Base-by-base conservation (phyloP, 768 basidiomycete species). In the Inosperma sp. region DNA sequence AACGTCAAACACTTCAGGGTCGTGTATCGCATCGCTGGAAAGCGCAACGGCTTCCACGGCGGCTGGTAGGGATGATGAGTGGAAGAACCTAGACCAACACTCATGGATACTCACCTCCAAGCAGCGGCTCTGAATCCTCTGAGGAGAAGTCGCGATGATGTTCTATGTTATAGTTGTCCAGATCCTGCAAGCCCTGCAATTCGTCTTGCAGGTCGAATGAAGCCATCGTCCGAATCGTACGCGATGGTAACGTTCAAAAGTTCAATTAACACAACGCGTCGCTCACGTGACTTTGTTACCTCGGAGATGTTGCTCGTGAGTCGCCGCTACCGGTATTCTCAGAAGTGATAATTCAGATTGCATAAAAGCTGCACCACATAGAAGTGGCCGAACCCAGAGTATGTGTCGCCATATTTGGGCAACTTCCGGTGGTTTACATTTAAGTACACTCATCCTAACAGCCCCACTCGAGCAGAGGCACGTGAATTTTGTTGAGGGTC, bases 21-120 rank as follows among this genome's bases (percentile, higher is more conserved):
- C 79, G 0, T 73, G 65, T 46, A 97, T 84, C 6, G 79, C 69
- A n/a, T 89, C 84, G 13, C 88, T 83, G 7, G 81, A 80, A 42
- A 83, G 77, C 3, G 90, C 86, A 40, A 93, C 81, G n/a, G 81
- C 74, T 56, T 84, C 85, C 46, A 99, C 87, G 26, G 87, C 92
- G 54, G 75, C 88, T 88, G 65, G 36, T 56, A 59, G 51, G 12
- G 43, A 6, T 14, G 40, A 43, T 30, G 43, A 48, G 36, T 49
- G 41, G 30, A 6, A 25, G 16, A 29, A 21, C 46, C 40, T 36
- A 48, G 29, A 26, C 39, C 23, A 44, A n/a, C 26, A 16, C 33
- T 31, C 42, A 42, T 48, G 19, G 7, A 16, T 19, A 66, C 74
- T 26, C 16, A 81, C 84, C 79, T 72, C 86, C 82, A 7, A 90